Evolutionary conservation across 2,329 filamentous ascomycete genomes (phyloP).

Genomic region (Sarocladium brachiariae): DNA sequence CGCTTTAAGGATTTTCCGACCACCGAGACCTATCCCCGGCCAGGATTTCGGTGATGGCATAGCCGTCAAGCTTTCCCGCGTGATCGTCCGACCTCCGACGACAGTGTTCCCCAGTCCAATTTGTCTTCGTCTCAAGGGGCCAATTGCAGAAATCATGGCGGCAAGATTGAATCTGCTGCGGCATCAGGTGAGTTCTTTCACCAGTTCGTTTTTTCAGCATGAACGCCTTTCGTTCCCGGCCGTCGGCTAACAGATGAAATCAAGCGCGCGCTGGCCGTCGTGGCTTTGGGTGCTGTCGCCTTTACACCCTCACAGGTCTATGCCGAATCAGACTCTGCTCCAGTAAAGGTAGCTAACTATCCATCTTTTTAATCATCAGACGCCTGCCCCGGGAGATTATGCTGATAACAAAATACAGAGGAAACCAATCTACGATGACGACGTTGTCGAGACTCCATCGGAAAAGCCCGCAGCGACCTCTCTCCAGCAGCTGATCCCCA

Average conservation of each 20-base stretch:
- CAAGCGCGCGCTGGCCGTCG: slow-evolving; percentile 35
- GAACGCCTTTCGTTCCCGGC: neutral
- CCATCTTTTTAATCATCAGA: neutral
- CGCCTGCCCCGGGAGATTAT: neutral
- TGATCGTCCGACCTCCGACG: slow-evolving; percentile 3
- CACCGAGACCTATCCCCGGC: neutral
- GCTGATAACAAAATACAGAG: slow-evolving; percentile 23
- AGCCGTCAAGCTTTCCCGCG: slow-evolving; percentile 3
- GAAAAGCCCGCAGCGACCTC: slow-evolving; percentile 24
- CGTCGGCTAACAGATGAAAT: neutral
- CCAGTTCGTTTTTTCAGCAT: neutral
- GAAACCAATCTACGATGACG: slow-evolving; percentile 77
- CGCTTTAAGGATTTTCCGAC: slow-evolving; percentile 7
- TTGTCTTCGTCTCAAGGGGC: neutral
- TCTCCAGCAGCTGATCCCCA: slow-evolving; percentile 15
- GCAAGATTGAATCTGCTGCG: slow-evolving; percentile 1
- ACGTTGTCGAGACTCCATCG: slow-evolving; percentile 36
- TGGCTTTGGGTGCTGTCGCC: slow-evolving; percentile 41
- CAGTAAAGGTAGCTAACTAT: slow-evolving; percentile 22
- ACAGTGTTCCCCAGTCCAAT: neutral
- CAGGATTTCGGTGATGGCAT: slow-evolving; percentile 10
- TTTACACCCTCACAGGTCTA: slow-evolving; percentile 40
- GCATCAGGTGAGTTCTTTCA: slow-evolving; percentile 1
- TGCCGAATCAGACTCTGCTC: slow-evolving; percentile 38
- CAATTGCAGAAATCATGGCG: slow-evolving; percentile 5